Conservation (phyloP, 2,329 filamentous ascomycete genomes). For the Phoma herbarum region DNA sequence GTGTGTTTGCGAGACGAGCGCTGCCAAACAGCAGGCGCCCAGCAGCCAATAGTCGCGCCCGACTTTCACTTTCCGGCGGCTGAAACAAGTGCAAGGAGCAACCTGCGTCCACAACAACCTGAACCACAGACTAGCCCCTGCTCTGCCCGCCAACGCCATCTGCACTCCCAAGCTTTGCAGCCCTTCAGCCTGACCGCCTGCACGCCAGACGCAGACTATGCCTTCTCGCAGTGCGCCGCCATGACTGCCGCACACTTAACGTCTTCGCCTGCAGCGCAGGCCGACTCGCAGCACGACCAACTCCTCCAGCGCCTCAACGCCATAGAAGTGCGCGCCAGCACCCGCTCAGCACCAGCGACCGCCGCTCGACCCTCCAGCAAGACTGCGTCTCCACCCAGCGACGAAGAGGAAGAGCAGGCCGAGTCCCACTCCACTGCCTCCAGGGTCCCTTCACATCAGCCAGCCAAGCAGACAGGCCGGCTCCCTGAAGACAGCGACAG, state of each 20-base stretch:
- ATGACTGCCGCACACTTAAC: constrained; percentile 38
- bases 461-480: constrained; percentile 11
- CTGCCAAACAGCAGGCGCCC: constrained; percentile 34
- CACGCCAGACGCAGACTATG: constrained; percentile 38
- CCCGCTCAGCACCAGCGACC: constrained; percentile 19
- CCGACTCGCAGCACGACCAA: constrained; percentile 17
- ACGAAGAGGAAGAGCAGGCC: constrained; percentile 10
- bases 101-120: constrained; percentile 35
- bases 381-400: constrained; percentile 12
- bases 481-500: constrained; percentile 18
- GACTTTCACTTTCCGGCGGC: constrained; percentile 34
- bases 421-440: constrained; percentile 8
- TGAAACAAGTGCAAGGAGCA: constrained; percentile 49
- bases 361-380: constrained; percentile 16
- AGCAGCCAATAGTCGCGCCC: constrained; percentile 34
- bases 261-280: constrained; percentile 27
- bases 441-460: constrained; percentile 3
- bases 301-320: constrained; percentile 37
- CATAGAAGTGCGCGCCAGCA: constrained; percentile 27
- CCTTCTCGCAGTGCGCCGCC: constrained; percentile 38
- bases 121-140: constrained; percentile 25
- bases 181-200: constrained; percentile 26
- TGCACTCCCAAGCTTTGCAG: constrained; percentile 23
- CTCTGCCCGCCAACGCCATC: constrained; percentile 29
- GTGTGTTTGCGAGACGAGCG: constrained; percentile 24